phyloP scores from a whole-genome alignment of 2,329 filamentous ascomycete genomes.

The Arachnomyces sp. region DNA sequence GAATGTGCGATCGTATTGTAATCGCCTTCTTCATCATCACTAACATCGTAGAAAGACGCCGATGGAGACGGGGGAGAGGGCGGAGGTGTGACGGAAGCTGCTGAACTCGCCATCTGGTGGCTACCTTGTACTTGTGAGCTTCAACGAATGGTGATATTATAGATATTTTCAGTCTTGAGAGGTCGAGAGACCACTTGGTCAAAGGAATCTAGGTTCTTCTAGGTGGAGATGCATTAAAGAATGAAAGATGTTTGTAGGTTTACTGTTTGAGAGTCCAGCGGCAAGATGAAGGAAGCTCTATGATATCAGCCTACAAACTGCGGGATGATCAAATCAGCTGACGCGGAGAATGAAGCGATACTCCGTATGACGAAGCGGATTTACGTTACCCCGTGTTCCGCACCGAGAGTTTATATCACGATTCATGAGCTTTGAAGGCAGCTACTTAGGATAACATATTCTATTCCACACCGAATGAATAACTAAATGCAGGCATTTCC shows the following conservation, averaged over 20 bases:
- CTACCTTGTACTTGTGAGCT: background rate
- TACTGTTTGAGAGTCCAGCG: background rate
- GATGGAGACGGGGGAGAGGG: slow-evolving; percentile 59
- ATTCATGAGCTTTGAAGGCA: too few relatives aligned
- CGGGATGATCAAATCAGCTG: too few relatives aligned
- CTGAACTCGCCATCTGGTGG: slow-evolving; percentile 22
- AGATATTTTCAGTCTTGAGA: slow-evolving; percentile 1
- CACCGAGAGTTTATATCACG: too few relatives aligned
- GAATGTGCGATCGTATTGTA: slow-evolving; percentile 89
- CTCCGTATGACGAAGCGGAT: too few relatives aligned
- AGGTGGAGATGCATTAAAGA: background rate
- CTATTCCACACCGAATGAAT: too few relatives aligned
- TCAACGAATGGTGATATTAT: background rate
- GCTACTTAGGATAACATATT: too few relatives aligned
- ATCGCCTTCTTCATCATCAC: slow-evolving; percentile 89
- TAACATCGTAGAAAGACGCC: slow-evolving; percentile 89
- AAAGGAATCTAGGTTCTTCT: too few relatives aligned
- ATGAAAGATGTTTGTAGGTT: background rate
- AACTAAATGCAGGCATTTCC: too few relatives aligned
- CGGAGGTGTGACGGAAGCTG: slow-evolving; percentile 30
- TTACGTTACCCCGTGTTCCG: too few relatives aligned
- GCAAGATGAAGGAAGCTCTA: background rate
- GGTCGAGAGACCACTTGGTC: background rate
- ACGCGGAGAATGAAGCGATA: too few relatives aligned
- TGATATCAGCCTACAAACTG: too few relatives aligned